Percentiles rank a stretch among this genome's conserved stretches.
phyloP scores from a whole-genome alignment of 345 rosid genomes.

The Zanthoxylum bungeanum region DNA sequence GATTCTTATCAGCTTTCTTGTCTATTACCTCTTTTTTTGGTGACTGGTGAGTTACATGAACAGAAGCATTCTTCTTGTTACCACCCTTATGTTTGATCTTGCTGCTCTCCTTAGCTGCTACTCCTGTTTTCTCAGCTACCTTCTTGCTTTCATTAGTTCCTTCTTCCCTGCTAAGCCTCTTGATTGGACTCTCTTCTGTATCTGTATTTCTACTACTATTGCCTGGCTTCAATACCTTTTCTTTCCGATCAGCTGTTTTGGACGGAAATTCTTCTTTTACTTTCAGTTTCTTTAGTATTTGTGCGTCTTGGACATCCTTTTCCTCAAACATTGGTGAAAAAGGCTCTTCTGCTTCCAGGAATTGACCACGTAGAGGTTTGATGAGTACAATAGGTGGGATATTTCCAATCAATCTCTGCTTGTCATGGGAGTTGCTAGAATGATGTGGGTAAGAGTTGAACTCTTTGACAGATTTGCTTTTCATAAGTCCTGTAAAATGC shows the following conservation, averaged over 20 bases:
- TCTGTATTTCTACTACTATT: constrained; percentile 19
- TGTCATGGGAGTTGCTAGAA: constrained; percentile 14
- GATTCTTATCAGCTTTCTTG: constrained; percentile 28
- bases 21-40: constrained; percentile 27
- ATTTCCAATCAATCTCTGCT: constrained; percentile 25
- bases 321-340: constrained; percentile 15
- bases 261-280: constrained; percentile 32
- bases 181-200: constrained; percentile 20
- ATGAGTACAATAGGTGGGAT: constrained; percentile 59
- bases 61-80: constrained; percentile 29
- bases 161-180: constrained; percentile 35
- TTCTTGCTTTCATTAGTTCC: constrained; percentile 24
- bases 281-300: constrained; percentile 29
- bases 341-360: constrained; percentile 25
- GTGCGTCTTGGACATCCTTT: constrained; percentile 16
- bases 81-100: constrained; percentile 29
- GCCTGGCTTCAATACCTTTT: constrained; percentile 14
- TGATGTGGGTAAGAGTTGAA: constrained; percentile 12
- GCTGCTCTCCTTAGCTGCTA: too few species aligned
- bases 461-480: constrained; percentile 27
- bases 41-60: constrained; percentile 21
- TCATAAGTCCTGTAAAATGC: constrained; percentile 44
- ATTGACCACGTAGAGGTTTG: constrained; percentile 39
- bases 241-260: constrained; percentile 28
- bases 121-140: background rate